phyloP scores from a whole-genome alignment of 441 rosid species.

The Populus hybrid region DNA sequence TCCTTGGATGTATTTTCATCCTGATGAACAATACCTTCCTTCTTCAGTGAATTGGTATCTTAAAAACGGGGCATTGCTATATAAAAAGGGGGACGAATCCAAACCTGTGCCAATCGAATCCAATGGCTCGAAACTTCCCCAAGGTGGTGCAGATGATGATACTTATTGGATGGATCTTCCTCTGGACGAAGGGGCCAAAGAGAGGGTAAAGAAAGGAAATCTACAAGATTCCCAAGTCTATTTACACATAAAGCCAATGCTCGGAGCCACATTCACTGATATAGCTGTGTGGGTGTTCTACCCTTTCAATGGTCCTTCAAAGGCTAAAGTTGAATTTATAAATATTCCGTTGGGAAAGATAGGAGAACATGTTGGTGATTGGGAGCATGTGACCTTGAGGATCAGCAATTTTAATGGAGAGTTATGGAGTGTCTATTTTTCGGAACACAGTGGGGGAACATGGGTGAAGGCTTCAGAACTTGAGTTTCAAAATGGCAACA shows the following conservation, averaged over 20 bases:
- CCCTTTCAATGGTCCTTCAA: conserved; percentile 86
- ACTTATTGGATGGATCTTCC: conserved; percentile 85
- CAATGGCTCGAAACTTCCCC: conserved; percentile 80
- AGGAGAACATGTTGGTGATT: conserved; percentile 89
- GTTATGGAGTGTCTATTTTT: conserved; percentile 46
- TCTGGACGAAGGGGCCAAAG: conserved; percentile 36
- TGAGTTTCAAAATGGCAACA: conserved; percentile 53
- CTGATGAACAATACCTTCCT: conserved; percentile 67
- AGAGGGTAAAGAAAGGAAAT: conserved; percentile 65
- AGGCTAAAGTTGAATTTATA: conserved; percentile 56
- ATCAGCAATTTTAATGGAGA: conserved; percentile 74
- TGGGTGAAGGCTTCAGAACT: conserved; percentile 60
- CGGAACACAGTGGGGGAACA: conserved; percentile 63
- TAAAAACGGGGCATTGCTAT: conserved; percentile 59
- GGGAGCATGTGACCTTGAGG: conserved; percentile 82
- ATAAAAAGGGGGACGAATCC: conserved; percentile 60
- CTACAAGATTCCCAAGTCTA: conserved; percentile 45
- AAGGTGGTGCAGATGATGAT: conserved; percentile 66
- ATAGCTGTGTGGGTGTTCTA: conserved; percentile 69
- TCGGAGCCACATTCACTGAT: conserved; percentile 78
- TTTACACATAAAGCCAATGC: conserved; percentile 70
- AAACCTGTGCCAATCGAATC: conserved; percentile 45
- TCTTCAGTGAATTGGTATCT: conserved; percentile 78
- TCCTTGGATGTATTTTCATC: conserved; percentile 70
- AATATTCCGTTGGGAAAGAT: conserved; percentile 51